Conservation (phyloP, 352 stramenopile species). For the Sclerospora graminicola region DNA sequence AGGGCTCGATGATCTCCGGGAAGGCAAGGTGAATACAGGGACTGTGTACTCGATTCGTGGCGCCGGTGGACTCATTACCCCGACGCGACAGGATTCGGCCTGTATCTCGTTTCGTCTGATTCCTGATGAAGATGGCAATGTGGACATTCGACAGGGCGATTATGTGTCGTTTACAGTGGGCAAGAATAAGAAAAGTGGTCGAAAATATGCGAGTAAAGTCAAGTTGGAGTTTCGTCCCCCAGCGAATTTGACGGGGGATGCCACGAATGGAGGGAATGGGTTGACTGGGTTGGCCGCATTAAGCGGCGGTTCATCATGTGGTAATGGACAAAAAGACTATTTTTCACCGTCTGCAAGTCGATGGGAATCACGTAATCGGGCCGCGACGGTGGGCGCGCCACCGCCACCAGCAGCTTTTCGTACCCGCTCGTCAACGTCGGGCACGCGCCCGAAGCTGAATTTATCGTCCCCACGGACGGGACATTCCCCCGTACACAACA, state of each 20-base stretch:
- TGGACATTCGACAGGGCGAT: conserved; percentile 77
- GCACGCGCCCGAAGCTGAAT: conserved; percentile 48
- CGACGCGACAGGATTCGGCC: conserved; percentile 70
- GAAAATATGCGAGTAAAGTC: conserved; percentile 84
- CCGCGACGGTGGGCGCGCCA: conserved; percentile 36
- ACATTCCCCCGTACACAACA: conserved; percentile 33
- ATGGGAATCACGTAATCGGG: conserved; percentile 50
- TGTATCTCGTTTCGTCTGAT: conserved; percentile 85
- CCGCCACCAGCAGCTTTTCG: conserved; percentile 34
- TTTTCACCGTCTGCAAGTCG: conserved; percentile 38
- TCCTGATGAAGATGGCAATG: conserved; percentile 75
- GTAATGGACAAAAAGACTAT: conserved; percentile 46
- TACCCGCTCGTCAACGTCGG: conserved; percentile 44
- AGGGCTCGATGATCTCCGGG: conserved; percentile 71
- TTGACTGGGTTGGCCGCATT: conserved; percentile 12
- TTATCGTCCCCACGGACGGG: conserved; percentile 50
- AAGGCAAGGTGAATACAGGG: conserved; percentile 82
- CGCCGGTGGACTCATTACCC: conserved; percentile 73
- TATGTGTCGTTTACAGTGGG: conserved; percentile 85
- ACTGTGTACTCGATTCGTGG: conserved; percentile 83
- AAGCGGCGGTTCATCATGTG: conserved; percentile 20
- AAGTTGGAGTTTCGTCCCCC: conserved; percentile 82
- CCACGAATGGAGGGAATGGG: conserved; percentile 7
- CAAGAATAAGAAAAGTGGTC: conserved; percentile 86
- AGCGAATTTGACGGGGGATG: conserved; percentile 33